Evolutionary conservation across 768 basidiomycete species (phyloP), one percentile per base, ranked within the genome.

Genomic region (Fomitopsis serialis): DNA sequence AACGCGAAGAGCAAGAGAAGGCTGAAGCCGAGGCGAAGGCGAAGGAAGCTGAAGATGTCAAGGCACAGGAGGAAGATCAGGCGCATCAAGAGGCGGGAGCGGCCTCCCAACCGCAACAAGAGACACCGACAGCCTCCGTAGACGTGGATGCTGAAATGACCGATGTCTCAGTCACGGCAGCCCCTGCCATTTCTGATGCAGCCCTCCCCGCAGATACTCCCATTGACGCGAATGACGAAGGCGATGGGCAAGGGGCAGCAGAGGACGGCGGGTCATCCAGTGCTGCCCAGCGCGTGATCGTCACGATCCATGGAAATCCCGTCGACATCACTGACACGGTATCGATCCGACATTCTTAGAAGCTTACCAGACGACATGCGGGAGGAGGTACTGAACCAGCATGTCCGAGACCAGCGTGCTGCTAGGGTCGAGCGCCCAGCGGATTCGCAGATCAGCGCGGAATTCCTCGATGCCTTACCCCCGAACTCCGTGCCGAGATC

Each of bases 251-350:
- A 13, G 45, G 40, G 5, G 50, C 46, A 2, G 53, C 45, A 19
- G 29, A 32, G 29, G 29, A 32, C 29, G 51, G 29, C 2, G 24
- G 49, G 10, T 15, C 43, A 2, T 25, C 22, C 7, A 22, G 42
- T 12, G 48, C 21, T 27, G 54, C 55, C n/a, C 77, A 84, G 58
- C 84, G 97, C 34, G 78, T 96, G 24, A 92, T 90, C 1, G 88
- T 99, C 63, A 79, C 82, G 72, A 92, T 99, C 50, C 91, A 94
- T 68, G 97, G 97, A 48, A 90, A 82, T 58, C 77, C 85, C 7
- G 92, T 98, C 24, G 97, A 99, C 65, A 99, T 99, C 66, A 99
- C 97, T 2, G 94, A 98, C 62, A 96, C 94, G 97, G 97, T 4
- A 98, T 99, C 64, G 97, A 99, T 66, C 92, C 95, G 2, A 94